Percentiles rank a stretch among this genome's conserved stretches.
Conservation (phyloP, 2,329 filamentous ascomycete genomes). For the Penicillium hesseltinei region DNA sequence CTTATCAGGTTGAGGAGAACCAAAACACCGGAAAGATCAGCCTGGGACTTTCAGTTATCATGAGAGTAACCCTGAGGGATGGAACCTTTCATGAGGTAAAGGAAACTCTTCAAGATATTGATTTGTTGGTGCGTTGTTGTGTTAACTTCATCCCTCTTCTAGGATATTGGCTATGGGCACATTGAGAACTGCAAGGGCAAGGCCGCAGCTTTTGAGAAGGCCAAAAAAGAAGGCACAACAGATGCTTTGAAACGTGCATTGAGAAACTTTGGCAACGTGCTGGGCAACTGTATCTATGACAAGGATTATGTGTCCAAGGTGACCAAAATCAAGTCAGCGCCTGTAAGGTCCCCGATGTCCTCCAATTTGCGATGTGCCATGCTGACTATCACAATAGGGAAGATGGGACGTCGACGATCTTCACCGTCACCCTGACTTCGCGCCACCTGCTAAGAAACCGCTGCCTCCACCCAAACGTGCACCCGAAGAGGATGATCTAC, state of each 20-base stretch:
- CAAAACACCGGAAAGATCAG: constrained; percentile 74
- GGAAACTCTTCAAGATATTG: not conserved
- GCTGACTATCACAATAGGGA: constrained; percentile 39
- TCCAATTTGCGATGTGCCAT: not conserved
- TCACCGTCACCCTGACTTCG: constrained; percentile 76
- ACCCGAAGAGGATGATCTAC: constrained; percentile 51
- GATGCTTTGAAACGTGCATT: constrained; percentile 88
- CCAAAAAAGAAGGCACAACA: constrained; percentile 96
- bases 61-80: constrained; percentile 85
- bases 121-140: constrained; percentile 1
- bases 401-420: constrained; percentile 78
- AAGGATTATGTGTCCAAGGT: constrained; percentile 89
- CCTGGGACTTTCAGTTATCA: constrained; percentile 83
- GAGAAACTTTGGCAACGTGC: constrained; percentile 88
- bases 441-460: constrained; percentile 57
- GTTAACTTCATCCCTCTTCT: not conserved
- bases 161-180: constrained; percentile 92
- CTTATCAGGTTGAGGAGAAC: constrained; percentile 69
- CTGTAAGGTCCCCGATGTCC: constrained; percentile 41
- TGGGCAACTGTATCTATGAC: constrained; percentile 99
- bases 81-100: constrained; percentile 85
- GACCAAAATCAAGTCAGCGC: constrained; percentile 79
- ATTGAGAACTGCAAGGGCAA: constrained; percentile 97
- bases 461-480: constrained; percentile 35
- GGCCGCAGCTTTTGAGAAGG: constrained; percentile 94